A percentile compares a stretch with the other conserved stretches of the same genome.
Evolutionary conservation across 2,329 filamentous ascomycete genomes (phyloP).

Genomic region (Chrysoporthe austroafricana): DNA sequence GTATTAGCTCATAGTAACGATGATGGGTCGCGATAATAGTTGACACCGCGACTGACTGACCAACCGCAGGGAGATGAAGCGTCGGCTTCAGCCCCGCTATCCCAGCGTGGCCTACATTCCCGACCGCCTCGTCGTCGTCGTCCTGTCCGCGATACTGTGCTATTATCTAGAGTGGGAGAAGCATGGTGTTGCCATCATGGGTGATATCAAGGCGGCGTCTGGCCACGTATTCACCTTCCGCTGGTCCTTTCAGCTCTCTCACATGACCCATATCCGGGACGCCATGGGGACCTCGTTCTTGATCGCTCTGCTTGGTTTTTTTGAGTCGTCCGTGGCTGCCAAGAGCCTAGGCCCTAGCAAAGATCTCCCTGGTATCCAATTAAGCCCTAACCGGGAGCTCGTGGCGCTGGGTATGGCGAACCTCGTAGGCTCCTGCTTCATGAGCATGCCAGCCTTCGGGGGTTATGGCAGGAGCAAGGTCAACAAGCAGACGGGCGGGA

Average conservation of each 20-base stretch:
- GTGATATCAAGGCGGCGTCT: constrained; percentile 74
- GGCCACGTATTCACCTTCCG: constrained; percentile 78
- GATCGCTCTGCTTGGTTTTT: constrained; percentile 95
- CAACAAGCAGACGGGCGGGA: constrained; percentile 88
- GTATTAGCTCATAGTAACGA: background rate
- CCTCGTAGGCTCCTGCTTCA: constrained; percentile 87
- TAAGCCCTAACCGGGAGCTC: constrained; percentile 91
- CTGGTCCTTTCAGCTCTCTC: constrained; percentile 78
- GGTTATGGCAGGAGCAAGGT: constrained; percentile 96
- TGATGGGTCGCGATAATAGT: constrained; percentile 18
- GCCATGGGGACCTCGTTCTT: constrained; percentile 91
- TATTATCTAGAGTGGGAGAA: constrained; percentile 78
- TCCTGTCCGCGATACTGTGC: constrained; percentile 79
- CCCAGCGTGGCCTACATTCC: constrained; percentile 85
- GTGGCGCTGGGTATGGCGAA: constrained; percentile 91
- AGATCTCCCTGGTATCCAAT: constrained; percentile 75
- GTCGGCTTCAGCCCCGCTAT: constrained; percentile 75
- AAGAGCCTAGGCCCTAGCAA: constrained; percentile 79
- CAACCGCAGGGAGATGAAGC: constrained; percentile 72
- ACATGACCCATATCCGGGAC: constrained; percentile 82
- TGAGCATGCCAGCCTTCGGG: constrained; percentile 90
- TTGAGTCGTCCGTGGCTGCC: constrained; percentile 94
- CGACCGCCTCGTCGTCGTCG: constrained; percentile 88
- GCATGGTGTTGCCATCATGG: constrained; percentile 81
- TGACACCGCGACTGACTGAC: background rate